Conservation (phyloP, 1,284 basidiomycete species). For the Phellopilus nigrolimitatus region DNA sequence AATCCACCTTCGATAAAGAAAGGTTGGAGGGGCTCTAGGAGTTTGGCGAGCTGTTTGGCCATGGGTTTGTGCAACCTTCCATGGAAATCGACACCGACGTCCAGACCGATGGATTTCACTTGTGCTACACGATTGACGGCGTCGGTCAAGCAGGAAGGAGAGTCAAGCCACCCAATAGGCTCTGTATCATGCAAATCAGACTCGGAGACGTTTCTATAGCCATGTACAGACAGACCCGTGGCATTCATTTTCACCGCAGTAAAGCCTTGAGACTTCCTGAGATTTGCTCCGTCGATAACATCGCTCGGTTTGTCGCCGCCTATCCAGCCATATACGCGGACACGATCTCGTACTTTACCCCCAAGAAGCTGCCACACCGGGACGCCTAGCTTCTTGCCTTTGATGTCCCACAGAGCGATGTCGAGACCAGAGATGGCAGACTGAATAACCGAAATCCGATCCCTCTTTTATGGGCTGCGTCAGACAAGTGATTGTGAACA, state of each 20-base stretch:
- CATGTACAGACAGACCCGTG: constrained; percentile 36
- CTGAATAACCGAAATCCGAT: constrained; percentile 30
- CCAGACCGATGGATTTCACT: constrained; percentile 59
- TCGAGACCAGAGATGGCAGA: constrained; percentile 52
- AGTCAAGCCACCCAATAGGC: constrained; percentile 40
- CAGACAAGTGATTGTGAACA: neutral
- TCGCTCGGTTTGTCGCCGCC: constrained; percentile 69
- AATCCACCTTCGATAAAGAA: constrained; percentile 64
- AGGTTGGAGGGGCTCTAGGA: constrained; percentile 61
- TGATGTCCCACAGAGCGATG: constrained; percentile 69
- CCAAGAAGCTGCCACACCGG: constrained; percentile 74
- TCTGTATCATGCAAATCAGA: constrained; percentile 32
- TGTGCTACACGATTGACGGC: constrained; percentile 60
- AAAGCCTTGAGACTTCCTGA: constrained; percentile 66
- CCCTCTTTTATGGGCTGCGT: neutral
- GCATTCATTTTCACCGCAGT: constrained; percentile 79
- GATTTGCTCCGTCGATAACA: constrained; percentile 55
- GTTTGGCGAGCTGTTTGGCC: constrained; percentile 70
- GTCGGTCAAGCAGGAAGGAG: constrained; percentile 46
- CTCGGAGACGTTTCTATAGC: constrained; percentile 37
- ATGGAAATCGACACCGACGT: constrained; percentile 62
- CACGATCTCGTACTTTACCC: constrained; percentile 59
- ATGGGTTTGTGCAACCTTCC: constrained; percentile 68
- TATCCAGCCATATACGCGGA: constrained; percentile 66
- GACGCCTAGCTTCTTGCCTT: constrained; percentile 72